Evolutionary conservation across 192 early-diverging fungal genomes (phyloP).

Genomic region (Coemansia sp.): DNA sequence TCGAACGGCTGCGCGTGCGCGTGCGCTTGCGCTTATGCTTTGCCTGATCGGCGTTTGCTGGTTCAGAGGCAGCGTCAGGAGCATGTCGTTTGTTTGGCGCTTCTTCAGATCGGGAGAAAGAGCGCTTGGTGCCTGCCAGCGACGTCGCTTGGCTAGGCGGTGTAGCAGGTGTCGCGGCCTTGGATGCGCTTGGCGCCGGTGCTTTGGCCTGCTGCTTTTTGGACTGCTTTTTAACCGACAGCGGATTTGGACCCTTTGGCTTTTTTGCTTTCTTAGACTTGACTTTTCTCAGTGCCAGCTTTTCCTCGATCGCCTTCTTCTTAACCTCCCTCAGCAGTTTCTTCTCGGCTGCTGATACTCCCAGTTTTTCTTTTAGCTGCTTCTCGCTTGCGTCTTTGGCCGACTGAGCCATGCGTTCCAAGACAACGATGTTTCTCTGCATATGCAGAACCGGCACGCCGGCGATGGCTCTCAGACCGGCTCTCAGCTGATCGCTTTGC

Average conservation of each 20-base stretch:
- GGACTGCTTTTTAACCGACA: conserved; percentile 78
- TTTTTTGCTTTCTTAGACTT: conserved; percentile 63
- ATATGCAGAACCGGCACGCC: conserved; percentile 89
- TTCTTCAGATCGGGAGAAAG: conserved; percentile 6
- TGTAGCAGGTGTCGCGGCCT: neutral
- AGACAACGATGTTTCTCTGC: conserved; percentile 71
- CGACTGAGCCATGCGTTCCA: conserved; percentile 73
- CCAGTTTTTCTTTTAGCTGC: conserved; percentile 53
- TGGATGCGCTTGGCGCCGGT: neutral
- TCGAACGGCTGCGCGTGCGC: conserved; percentile 19
- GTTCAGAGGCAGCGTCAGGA: neutral
- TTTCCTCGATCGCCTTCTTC: conserved; percentile 37
- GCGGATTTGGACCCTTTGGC: conserved; percentile 82
- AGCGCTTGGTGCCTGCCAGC: conserved; percentile 17
- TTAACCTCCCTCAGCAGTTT: conserved; percentile 58
- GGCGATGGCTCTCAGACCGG: conserved; percentile 65
- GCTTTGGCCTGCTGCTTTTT: conserved; percentile 9
- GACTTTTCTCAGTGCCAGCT: conserved; percentile 12
- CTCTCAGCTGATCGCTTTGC: conserved; percentile 71
- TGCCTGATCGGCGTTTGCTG: neutral
- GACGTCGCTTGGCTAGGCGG: neutral
- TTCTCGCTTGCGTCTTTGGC: conserved; percentile 51
- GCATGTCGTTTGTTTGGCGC: neutral
- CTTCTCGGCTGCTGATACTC: conserved; percentile 57
- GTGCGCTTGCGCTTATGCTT: conserved; percentile 24